Base-by-base conservation (phyloP, 2,329 filamentous ascomycete species). In the Aaosphaeria pasadenensis region DNA sequence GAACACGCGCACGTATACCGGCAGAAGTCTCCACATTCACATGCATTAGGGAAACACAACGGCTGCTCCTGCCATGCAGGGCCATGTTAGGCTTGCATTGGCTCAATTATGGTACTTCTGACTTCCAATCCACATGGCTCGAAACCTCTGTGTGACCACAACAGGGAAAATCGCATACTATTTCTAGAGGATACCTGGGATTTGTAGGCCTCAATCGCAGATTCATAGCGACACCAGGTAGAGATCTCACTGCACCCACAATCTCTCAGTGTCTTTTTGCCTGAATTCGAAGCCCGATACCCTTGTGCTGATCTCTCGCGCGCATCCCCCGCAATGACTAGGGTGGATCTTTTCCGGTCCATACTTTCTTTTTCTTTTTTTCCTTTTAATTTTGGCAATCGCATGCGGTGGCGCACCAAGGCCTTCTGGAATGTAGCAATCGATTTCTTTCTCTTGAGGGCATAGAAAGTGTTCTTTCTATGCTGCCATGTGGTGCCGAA, bases 81-180 rank as follows among this genome's bases (percentile, higher is more conserved):
- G 46, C 51, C 54, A 54, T 52, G 17, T 49, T 42, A 43, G 46
- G 49, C 42, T 53, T 50, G 53, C 55, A 66, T 63, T 59, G 59
- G 57, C 46, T 43, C 44, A 46, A 45, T 39, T 40, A 36, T 36
- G n/a, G 7, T 40, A 11, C 2, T 28, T 40, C 17, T 40, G 17
- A 24, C 17, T 24, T 24, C 17, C 17, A 24, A 24, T 24, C 17
- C 17, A 24, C 17, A 24, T 24, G 17, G 17, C 17, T 24, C 17
- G 17, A 24, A 24, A 24, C 17, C 17, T 24, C 17, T 24, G 17
- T 24, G 17, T 24, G 17, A 43, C 41, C 24, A 11, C 29, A 30
- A 32, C 28, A 17, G 11, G 6, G 41, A 30, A 11, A 43, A 30
- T 43, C 41, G 31, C 36, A 38, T 45, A 39, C 47, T 49, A 45